phyloP scores from a whole-genome alignment of 2,329 filamentous ascomycete species.

The Macrophomina phaseolina region DNA sequence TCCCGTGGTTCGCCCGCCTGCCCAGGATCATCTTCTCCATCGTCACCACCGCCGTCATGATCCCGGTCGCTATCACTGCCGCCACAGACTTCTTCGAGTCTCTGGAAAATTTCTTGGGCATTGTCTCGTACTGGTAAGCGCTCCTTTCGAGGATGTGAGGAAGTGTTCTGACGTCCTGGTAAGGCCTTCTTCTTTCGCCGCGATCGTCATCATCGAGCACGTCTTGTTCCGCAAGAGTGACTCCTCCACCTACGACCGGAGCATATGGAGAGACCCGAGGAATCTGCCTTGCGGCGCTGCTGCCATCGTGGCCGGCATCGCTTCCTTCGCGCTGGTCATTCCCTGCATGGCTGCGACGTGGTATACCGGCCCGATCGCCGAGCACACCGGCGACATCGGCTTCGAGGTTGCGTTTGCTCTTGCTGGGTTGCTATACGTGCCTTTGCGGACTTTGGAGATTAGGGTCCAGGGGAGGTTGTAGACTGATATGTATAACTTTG shows the following conservation, averaged over 20 bases:
- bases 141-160: too few species aligned
- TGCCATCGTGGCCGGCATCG: slow-evolving; percentile 45
- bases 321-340: slow-evolving; percentile 57
- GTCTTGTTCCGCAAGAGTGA: slow-evolving; percentile 44
- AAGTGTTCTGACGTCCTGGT: background rate
- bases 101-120: slow-evolving; percentile 49
- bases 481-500: background rate
- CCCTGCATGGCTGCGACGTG: slow-evolving; percentile 67
- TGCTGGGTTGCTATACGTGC: slow-evolving; percentile 52
- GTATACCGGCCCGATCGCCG: slow-evolving; percentile 66
- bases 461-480: background rate
- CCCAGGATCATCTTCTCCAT: slow-evolving; percentile 44
- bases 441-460: slow-evolving; percentile 49
- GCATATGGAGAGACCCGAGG: slow-evolving; percentile 46
- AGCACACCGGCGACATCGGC: slow-evolving; percentile 67
- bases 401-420: slow-evolving; percentile 67
- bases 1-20: slow-evolving; percentile 34
- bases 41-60: slow-evolving; percentile 63
- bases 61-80: slow-evolving; percentile 63
- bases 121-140: slow-evolving; percentile 43
- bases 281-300: slow-evolving; percentile 50
- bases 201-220: slow-evolving; percentile 45
- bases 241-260: slow-evolving; percentile 45
- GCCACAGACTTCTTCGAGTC: slow-evolving; percentile 63
- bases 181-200: slow-evolving; percentile 39